Evolutionary conservation across 108 stramenopile species (phyloP), one percentile per base, ranked within the genome.

Genomic region (Discostella stelligeroides): DNA sequence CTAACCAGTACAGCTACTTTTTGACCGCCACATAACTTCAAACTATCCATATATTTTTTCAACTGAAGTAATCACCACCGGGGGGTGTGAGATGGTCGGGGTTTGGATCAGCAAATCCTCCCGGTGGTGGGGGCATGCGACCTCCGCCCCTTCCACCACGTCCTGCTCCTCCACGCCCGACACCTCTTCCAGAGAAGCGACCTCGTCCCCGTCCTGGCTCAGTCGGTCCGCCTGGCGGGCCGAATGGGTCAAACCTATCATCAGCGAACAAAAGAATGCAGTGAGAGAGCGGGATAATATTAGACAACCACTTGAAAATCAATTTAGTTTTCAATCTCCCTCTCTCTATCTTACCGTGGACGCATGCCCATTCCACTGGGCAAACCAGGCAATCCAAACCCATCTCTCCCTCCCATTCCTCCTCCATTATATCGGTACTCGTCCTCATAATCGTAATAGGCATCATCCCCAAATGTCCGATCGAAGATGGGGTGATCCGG

Each of bases 401-500:
- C 63, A 13, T 41, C 64, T 0, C 70, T 56, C 25, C 37, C 72
- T 8, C 60, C 29, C 38, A 50, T 66, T 29, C 70, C 75, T 63
- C 55, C 63, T 4, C 76, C 83, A 39, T n/a, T n/a, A n/a, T 38
- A 64, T 20, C 56, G 67, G 51, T 65, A 56, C 11, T 66, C 67
- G 37, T 60, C 56, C 1, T 30, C 38, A 51, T 67, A 37, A 60
- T 45, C 28, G 23, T 64, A 14, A 30, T 60, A 11, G 29, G 55
- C 47, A 56, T 81, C 71, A 18, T 76, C 75, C 12, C 76, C 80
- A 62, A 73, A 72, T 9, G 70, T 46, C 15, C 79, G 66, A 77
- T 66, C 64, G 81, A 94, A 94, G 43, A 82, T 41, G 30, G 92
- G 90, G 80, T 94, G 92, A 57, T 94, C 87, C 20, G 92, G 92